Conservation (phyloP, 177 flowering plant genomes). For the Tripterygium wilfordii region DNA sequence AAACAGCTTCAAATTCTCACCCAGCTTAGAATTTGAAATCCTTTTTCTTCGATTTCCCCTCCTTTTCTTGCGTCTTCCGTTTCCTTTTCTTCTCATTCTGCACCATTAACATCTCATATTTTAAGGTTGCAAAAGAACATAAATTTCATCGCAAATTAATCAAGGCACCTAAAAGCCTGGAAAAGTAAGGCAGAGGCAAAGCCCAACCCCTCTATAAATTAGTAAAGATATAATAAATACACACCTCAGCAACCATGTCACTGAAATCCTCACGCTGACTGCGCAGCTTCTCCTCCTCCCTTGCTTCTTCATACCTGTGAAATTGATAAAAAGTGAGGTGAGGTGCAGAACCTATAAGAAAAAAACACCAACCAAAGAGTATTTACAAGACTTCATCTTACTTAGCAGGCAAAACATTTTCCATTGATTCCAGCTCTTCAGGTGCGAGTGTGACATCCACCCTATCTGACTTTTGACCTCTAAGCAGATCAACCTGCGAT, state of each 20-base stretch:
- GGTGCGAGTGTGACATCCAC: slow-evolving; percentile 94
- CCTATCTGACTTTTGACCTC: slow-evolving; percentile 87
- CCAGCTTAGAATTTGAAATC: slow-evolving; percentile 83
- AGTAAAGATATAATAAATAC: neutral
- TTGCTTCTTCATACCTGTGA: slow-evolving; percentile 90
- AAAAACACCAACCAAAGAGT: neutral
- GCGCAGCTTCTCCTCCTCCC: slow-evolving; percentile 91
- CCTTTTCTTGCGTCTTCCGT: slow-evolving; percentile 95
- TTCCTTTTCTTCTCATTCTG: slow-evolving; percentile 96
- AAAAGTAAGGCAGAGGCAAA: too few species aligned
- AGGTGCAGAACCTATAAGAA: too few species aligned
- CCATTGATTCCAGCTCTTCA: slow-evolving; percentile 86
- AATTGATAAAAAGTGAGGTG: slow-evolving; percentile 1
- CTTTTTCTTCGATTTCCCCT: slow-evolving; percentile 89
- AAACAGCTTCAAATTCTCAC: too few species aligned
- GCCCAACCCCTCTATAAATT: neutral
- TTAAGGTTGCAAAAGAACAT: too few species aligned
- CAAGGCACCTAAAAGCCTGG: too few species aligned
- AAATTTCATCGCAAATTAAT: too few species aligned
- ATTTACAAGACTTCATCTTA: slow-evolving; percentile 25
- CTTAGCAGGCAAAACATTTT: slow-evolving; percentile 93
- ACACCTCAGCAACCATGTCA: slow-evolving; percentile 99
- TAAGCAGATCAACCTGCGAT: slow-evolving; percentile 92
- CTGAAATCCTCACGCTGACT: slow-evolving; percentile 97
- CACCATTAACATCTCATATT: slow-evolving; percentile 3